Evolutionary conservation across 2,329 filamentous ascomycete genomes (phyloP), one percentile per base, ranked within the genome.

Genomic region (Venturia aucupariae): DNA sequence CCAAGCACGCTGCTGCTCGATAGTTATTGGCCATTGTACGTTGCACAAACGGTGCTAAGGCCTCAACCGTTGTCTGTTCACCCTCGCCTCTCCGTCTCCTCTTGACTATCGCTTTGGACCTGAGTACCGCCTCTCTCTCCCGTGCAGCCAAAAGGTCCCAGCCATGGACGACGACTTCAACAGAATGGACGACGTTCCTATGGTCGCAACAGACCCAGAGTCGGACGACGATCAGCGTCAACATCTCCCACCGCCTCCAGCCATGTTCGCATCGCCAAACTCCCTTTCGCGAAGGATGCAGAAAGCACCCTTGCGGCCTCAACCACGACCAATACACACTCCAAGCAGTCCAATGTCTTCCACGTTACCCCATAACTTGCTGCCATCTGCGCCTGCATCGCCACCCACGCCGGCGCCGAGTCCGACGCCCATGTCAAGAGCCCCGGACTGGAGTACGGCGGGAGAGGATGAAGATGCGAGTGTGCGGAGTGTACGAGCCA

Each of bases 391-490:
- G 63, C 85, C 85, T 24, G 83, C 85, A 15, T 87, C 85, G 60
- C 85, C 85, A 68, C 85, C 85, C 19, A 88, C 85, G n/a, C 85
- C 85, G 13, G 85, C 85, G 35, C 85, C 85, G 7, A 86, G 84
- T 72, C 85, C 85, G 5, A 86, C 84, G 19, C 85, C 85, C 27
- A 83, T 83, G 68, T 82, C 86, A 67, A 76, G 83, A 67, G 80
- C 79, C n/a, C 82, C 83, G 17, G 88, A 90, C 76, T 92, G 90
- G 89, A 90, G 86, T 72, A 85, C 86, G 67, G 87, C 87, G 24
- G 87, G 87, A 51, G 88, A 91, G 66, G 86, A 90, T 71, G 90
- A 97, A 74, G 90, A 96, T 72, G 85, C 88, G 68, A 90, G 93
- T 70, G 83, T 95, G 64, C 82, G 90, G 68, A 87, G 92, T 72